Conservation (phyloP, 306 rosid species). For the Fagus crenata region DNA sequence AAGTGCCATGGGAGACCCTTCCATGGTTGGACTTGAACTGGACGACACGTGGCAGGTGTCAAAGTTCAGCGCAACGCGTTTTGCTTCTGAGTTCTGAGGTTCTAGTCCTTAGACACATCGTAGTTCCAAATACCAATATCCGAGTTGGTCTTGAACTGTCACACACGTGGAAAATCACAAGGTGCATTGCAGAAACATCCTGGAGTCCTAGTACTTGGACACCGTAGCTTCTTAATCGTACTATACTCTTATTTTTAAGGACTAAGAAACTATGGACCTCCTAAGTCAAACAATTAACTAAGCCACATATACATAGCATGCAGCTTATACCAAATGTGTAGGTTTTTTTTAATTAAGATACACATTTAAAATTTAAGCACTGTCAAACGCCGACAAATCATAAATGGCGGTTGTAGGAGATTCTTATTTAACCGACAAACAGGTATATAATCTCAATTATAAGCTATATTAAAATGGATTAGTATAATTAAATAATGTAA, state of each 20-base stretch:
- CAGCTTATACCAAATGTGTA: conserved; percentile 33
- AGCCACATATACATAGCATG: conserved; percentile 16
- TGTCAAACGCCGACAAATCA: conserved; percentile 62
- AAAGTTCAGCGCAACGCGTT: conserved; percentile 12
- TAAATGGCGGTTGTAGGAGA: conserved; percentile 48
- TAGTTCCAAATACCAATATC: no score
- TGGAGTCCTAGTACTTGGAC: conserved; percentile 41
- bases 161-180: conserved; percentile 45
- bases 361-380: conserved; percentile 7
- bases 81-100: neutral
- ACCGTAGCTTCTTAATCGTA: neutral
- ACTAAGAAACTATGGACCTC: conserved; percentile 14
- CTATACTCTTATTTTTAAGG: conserved; percentile 1
- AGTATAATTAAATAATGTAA: neutral
- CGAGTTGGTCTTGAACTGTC: conserved; percentile 43
- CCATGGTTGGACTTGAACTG: conserved; percentile 34
- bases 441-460: conserved; percentile 39
- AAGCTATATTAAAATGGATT: conserved; percentile 25
- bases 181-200: conserved; percentile 31
- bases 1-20: neutral
- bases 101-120: neutral
- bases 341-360: conserved; percentile 3
- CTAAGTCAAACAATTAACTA: conserved; percentile 55
- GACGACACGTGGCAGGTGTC: conserved; percentile 27
- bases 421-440: conserved; percentile 46